phyloP scores from a whole-genome alignment of 805 yeast genomes.

The Lipomyces yamadae region DNA sequence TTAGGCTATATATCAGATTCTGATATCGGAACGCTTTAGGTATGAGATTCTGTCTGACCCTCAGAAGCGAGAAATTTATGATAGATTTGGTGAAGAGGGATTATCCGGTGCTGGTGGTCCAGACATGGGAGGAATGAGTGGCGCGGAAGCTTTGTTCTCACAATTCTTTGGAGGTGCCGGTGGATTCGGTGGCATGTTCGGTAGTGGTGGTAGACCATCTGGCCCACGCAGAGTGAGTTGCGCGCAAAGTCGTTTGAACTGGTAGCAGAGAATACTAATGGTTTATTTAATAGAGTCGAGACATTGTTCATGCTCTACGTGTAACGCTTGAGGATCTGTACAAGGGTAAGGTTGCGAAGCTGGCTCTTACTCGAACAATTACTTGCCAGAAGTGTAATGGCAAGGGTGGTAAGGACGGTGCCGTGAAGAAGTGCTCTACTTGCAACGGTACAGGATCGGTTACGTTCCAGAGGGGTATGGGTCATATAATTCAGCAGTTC shows the following conservation, averaged over 20 bases:
- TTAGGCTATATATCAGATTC: slow-evolving; percentile 51
- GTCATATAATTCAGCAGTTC: slow-evolving; percentile 98
- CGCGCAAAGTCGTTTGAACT: background rate
- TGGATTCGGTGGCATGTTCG: slow-evolving; percentile 49
- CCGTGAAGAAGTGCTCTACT: slow-evolving; percentile 80
- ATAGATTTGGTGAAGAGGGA: slow-evolving; percentile 92
- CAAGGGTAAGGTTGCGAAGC: slow-evolving; percentile 91
- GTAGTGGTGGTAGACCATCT: slow-evolving; percentile 43
- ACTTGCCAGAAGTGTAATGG: slow-evolving; percentile 90
- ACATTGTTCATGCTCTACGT: slow-evolving; percentile 83
- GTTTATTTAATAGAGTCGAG: slow-evolving; percentile 51
- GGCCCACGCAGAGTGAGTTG: slow-evolving; percentile 39
- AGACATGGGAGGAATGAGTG: slow-evolving; percentile 67
- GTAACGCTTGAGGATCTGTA: slow-evolving; percentile 91
- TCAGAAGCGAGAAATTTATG: slow-evolving; percentile 87
- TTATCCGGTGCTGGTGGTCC: slow-evolving; percentile 76
- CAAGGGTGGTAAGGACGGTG: slow-evolving; percentile 92
- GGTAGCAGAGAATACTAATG: background rate
- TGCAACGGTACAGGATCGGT: slow-evolving; percentile 94
- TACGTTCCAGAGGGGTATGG: slow-evolving; percentile 96
- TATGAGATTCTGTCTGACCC: slow-evolving; percentile 84
- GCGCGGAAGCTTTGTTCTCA: slow-evolving; percentile 73
- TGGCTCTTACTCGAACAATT: slow-evolving; percentile 90
- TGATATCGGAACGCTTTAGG: slow-evolving; percentile 9
- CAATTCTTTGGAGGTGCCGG: slow-evolving; percentile 79